These are phyloP conservation scores for Phyllosticta citriasiana DNA, from an alignment of 2,329 filamentous ascomycete species.

Conservation along the genomic window DNA sequence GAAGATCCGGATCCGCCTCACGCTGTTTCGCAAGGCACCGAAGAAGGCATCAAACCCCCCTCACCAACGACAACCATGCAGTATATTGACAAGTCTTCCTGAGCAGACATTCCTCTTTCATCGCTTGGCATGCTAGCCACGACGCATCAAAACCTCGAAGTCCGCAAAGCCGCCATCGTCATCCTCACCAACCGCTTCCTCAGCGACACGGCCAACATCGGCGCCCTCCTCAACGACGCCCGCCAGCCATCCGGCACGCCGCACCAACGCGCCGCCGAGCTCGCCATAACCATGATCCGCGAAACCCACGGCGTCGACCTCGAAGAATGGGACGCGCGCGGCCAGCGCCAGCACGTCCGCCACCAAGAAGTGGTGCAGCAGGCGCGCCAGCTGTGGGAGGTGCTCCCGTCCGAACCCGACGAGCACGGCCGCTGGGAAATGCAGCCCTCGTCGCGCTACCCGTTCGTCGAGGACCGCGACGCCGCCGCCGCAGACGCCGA, in stretches of 20 bases:
- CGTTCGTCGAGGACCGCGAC: neutral
- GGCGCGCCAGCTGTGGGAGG: neutral
- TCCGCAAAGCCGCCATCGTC: conserved; percentile 23
- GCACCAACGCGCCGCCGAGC: conserved; percentile 6
- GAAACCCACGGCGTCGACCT: conserved; percentile 7
- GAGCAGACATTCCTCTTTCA: conserved; percentile 29
- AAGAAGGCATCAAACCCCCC: conserved; percentile 47
- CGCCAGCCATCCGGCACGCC: conserved; percentile 1
- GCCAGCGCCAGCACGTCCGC: neutral
- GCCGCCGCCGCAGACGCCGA: neutral
- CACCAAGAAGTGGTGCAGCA: neutral
- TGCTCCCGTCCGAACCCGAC: neutral
- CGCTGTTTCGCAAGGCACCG: conserved; percentile 46
- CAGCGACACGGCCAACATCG: conserved; percentile 22
- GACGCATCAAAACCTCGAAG: conserved; percentile 31
- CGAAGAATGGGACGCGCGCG: conserved; percentile 2
- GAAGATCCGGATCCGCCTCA: conserved; percentile 52
- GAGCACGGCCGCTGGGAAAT: neutral
- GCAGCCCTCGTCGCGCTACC: neutral
- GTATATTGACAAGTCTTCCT: neutral
- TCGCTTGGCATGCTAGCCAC: conserved; percentile 32
- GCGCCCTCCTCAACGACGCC: conserved; percentile 21
- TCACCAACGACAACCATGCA: conserved; percentile 41
- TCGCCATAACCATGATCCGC: conserved; percentile 8
- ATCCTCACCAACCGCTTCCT: conserved; percentile 3